Evolutionary conservation across 768 basidiomycete species (phyloP), one percentile per base, ranked within the genome.

Genomic region (Daedaleopsis sinensis): DNA sequence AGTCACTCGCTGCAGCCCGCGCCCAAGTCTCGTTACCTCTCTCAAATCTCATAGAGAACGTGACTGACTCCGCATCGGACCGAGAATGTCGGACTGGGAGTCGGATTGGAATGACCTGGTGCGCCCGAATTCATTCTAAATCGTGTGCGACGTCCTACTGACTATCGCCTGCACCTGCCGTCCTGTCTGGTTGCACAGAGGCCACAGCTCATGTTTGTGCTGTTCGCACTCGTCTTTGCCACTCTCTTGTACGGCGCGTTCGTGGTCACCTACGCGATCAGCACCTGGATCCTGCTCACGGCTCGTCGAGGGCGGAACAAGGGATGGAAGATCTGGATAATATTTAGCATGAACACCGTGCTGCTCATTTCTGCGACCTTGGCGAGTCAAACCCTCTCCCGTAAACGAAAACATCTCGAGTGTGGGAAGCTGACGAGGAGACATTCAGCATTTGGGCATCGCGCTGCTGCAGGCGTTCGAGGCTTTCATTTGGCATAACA

Each of bases 211-310:
- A 55, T 55, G 13, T 61, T 54, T 6, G 55, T 53, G 27, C 24
- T 61, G 9, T 16, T 61, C 12, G 53, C 59, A 3, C 53, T 55
- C 15, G 49, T 61, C 42, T 50, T 61, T 38, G 59, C 55, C 54
- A 55, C 53, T 15, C 53, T 61, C 15, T 42, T 61, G 12, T 61
- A 19, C 27, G 59, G 59, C 36, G 59, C 42, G 39, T 61, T 61
- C 52, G 21, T 54, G 6, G 54, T 61, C 21, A 48, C 53, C 15
- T 61, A 51, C 32, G 54, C 39, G 13, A 35, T 55, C 47, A 55
- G 59, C 43, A 44, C 54, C 39, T 61, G 59, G 59, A 51, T 55
- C 43, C 32, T 61, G 19, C 54, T 61, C 27, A 32, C 27, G 27
- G 27, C 27, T 32, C 27, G 27, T 3, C 27, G 27, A 32, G 27